phyloP scores from a whole-genome alignment of 345 rosid genomes.

The Bruguiera gymnorhiza region DNA sequence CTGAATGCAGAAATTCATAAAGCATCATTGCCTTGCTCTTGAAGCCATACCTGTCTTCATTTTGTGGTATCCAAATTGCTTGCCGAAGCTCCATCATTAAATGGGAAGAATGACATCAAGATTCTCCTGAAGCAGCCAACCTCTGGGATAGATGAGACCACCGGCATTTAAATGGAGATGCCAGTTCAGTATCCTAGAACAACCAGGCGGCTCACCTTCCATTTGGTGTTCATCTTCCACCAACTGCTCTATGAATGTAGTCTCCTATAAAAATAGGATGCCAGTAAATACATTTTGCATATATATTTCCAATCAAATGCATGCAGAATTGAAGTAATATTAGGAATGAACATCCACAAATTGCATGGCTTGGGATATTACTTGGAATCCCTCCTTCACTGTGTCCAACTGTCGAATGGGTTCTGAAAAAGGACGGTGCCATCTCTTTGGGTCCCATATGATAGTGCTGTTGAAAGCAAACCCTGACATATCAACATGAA shows the following conservation, averaged over 20 bases:
- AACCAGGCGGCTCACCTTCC: conserved; percentile 67
- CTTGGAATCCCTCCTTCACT: conserved; percentile 93
- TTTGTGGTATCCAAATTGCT: conserved; percentile 21
- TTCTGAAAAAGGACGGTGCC: conserved; percentile 48
- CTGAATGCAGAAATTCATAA: background rate
- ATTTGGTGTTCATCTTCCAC: conserved; percentile 88
- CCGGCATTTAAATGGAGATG: conserved; percentile 75
- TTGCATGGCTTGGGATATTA: conserved; percentile 23
- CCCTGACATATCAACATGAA: conserved; percentile 96
- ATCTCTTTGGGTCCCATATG: conserved; percentile 86
- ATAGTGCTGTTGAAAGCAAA: conserved; percentile 95
- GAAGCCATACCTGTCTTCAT: conserved; percentile 23
- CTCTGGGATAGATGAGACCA: conserved; percentile 60
- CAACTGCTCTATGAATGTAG: conserved; percentile 83
- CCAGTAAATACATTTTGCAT: background rate
- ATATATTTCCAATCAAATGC: background rate
- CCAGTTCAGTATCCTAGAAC: conserved; percentile 84
- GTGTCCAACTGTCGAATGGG: conserved; percentile 73
- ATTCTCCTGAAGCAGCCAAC: conserved; percentile 67
- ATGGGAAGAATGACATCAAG: conserved; percentile 52
- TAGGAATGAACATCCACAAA: background rate
- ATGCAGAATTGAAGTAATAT: background rate
- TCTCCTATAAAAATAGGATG: conserved; percentile 50
- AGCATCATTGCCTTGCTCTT: conserved; percentile 1
- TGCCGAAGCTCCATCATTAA: conserved; percentile 26